Base-by-base conservation (phyloP, 2,329 filamentous ascomycete genomes). In the Dryadomyces quercus-mongolicae region DNA sequence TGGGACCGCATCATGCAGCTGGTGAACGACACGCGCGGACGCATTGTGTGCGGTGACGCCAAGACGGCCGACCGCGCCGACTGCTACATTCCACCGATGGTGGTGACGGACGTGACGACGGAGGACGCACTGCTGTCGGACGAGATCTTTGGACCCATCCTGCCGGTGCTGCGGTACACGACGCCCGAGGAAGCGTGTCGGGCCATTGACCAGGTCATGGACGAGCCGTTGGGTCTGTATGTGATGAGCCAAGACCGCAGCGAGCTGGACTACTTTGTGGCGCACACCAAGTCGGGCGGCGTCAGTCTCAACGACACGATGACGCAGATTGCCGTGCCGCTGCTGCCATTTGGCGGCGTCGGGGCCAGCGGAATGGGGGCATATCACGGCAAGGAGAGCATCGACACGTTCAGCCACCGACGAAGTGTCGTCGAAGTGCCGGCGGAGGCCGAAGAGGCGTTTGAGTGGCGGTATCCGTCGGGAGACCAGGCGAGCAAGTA, bases 271-370 rank as follows among this genome's bases (percentile, higher is more conserved):
- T 62, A 63, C 48, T 64, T 72, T 31, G 57, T 70, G 38, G 58
- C 62, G 43, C 63, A 64, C 55, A 69, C 71, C 49, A 70, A 67
- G 16, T 77, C 74, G 5, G 75, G 75, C 7, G 74, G 74, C 18
- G 74, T 76, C 52, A 75, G 73, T 13, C 64, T 76, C 62, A 78
- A 78, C 61, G 74, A 76, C 59, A 65, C 68, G 43, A 67, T 70
- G 57, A 63, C 74, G 45, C 75, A 78, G 57, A 65, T 66, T 49
- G 66, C 63, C 40, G 66, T 72, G 46, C 67, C 68, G 2, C 65
- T 65, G 25, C 67, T 70, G 2, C 74, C 75, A 7, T 69, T 79
- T 47, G 75, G 76, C 47, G 75, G 76, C 38, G 68, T 77, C 20
- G 76, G 76, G 31, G 65, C 68, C 18, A 45, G 40, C 25, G 53